Evolutionary conservation across 352 stramenopile species (phyloP).

Genomic region (Phytophthora hibernalis): DNA sequence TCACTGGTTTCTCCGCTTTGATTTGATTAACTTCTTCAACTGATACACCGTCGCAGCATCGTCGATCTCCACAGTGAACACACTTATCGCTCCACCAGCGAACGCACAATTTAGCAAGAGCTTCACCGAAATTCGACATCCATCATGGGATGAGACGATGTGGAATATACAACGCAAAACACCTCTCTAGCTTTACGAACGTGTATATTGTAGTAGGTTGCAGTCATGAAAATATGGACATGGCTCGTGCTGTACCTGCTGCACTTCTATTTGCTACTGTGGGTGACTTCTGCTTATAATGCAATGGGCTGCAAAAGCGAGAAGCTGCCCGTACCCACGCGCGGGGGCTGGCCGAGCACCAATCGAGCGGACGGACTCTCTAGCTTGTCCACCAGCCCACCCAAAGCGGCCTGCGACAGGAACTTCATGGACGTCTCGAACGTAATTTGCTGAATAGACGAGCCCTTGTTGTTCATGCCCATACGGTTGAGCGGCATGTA

Average conservation of each 20-base stretch:
- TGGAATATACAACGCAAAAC: too few species aligned
- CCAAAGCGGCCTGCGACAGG: slow-evolving; percentile 95
- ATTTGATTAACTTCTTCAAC: too few species aligned
- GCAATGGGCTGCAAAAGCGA: slow-evolving; percentile 91
- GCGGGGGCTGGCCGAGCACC: slow-evolving; percentile 94
- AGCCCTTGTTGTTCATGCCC: slow-evolving; percentile 97
- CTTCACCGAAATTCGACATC: too few species aligned
- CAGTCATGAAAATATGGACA: slow-evolving; percentile 47
- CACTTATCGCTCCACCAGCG: too few species aligned
- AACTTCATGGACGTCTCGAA: slow-evolving; percentile 99
- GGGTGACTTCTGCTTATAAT: slow-evolving; percentile 55
- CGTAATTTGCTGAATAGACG: slow-evolving; percentile 99
- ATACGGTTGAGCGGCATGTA: slow-evolving; percentile 98
- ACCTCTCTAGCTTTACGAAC: too few species aligned
- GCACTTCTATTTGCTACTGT: slow-evolving; percentile 35
- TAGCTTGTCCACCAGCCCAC: slow-evolving; percentile 90
- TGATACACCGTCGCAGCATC: too few species aligned
- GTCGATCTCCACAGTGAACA: too few species aligned
- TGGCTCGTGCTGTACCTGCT: slow-evolving; percentile 37
- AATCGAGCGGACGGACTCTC: slow-evolving; percentile 95
- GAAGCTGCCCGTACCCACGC: slow-evolving; percentile 96
- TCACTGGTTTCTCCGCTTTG: too few species aligned
- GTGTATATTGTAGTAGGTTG: too few species aligned
- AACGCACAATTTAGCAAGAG: too few species aligned
- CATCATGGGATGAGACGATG: too few species aligned